Evolutionary conservation across 1,284 basidiomycete species (phyloP).

Genomic region (Pseudozyma sp.): DNA sequence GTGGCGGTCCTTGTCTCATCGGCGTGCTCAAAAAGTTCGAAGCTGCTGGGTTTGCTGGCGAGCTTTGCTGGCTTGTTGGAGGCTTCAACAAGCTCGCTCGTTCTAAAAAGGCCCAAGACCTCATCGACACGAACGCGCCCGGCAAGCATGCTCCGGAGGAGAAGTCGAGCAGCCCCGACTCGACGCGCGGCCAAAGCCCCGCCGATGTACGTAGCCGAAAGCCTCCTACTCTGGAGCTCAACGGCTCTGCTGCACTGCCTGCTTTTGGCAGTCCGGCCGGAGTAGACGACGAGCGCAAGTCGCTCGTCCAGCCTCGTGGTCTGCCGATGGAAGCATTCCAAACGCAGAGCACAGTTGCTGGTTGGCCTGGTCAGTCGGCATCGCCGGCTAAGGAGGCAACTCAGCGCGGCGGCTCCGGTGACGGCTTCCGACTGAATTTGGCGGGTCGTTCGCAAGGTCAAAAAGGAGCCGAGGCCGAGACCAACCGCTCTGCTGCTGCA

Average conservation of each 20-base stretch:
- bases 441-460: constrained; percentile 21
- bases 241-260: constrained; percentile 20
- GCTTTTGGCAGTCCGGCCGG: constrained; percentile 14
- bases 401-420: constrained; percentile 4
- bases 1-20: constrained; percentile 62
- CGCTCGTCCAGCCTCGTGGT: constrained; percentile 59
- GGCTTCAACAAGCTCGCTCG: constrained; percentile 60
- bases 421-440: constrained; percentile 22
- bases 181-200: neutral
- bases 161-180: neutral
- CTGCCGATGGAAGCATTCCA: constrained; percentile 63
- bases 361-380: constrained; percentile 35
- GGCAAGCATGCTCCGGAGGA: constrained; percentile 4
- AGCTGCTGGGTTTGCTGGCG: constrained; percentile 58
- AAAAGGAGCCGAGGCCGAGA: constrained; percentile 2
- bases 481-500: constrained; percentile 15
- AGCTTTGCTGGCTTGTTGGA: constrained; percentile 65
- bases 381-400: constrained; percentile 24
- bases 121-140: constrained; percentile 37
- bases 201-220: constrained; percentile 9
- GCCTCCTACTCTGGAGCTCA: constrained; percentile 29
- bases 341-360: constrained; percentile 48
- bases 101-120: constrained; percentile 25
- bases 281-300: constrained; percentile 11
- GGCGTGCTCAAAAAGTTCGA: constrained; percentile 67